These are phyloP conservation scores for Brettanomyces sp. DNA, from an alignment of 805 yeast genomes.

Conservation along the genomic window DNA sequence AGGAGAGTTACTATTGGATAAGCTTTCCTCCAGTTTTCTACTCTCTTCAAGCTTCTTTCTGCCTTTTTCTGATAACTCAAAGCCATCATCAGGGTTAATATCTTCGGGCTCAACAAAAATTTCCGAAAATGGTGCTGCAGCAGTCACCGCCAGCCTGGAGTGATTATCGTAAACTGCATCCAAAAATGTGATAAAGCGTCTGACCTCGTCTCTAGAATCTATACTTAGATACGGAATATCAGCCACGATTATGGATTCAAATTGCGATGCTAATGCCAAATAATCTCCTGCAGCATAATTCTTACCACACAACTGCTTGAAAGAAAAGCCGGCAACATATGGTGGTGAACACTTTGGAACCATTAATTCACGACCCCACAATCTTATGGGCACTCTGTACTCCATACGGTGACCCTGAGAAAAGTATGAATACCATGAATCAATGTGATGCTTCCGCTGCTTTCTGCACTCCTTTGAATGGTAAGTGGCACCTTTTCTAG, in stretches of 20 bases:
- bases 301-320: slow-evolving; percentile 75
- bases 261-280: slow-evolving; percentile 67
- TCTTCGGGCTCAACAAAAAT: slow-evolving; percentile 79
- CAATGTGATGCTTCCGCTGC: slow-evolving; percentile 52
- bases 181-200: slow-evolving; percentile 87
- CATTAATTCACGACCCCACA: slow-evolving; percentile 81
- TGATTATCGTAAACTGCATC: slow-evolving; percentile 95
- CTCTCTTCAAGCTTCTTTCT: slow-evolving; percentile 17
- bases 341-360: slow-evolving; percentile 76
- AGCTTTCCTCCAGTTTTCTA: slow-evolving; percentile 12
- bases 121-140: slow-evolving; percentile 75
- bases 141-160: slow-evolving; percentile 80
- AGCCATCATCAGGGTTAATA: slow-evolving; percentile 36
- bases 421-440: slow-evolving; percentile 74
- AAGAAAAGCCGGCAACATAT: slow-evolving; percentile 82
- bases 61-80: slow-evolving; percentile 27
- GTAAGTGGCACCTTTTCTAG: slow-evolving; percentile 53
- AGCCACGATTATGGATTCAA: slow-evolving; percentile 74
- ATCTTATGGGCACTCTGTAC: slow-evolving; percentile 32
- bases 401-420: slow-evolving; percentile 46
- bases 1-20: neutral
- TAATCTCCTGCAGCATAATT: slow-evolving; percentile 94
- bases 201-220: slow-evolving; percentile 69
- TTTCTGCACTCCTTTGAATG: slow-evolving; percentile 38
- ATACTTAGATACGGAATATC: slow-evolving; percentile 84